These are phyloP conservation scores for Trichomonascus vanleenenianus DNA, from an alignment of 805 yeast genomes.

Conservation along the genomic window DNA sequence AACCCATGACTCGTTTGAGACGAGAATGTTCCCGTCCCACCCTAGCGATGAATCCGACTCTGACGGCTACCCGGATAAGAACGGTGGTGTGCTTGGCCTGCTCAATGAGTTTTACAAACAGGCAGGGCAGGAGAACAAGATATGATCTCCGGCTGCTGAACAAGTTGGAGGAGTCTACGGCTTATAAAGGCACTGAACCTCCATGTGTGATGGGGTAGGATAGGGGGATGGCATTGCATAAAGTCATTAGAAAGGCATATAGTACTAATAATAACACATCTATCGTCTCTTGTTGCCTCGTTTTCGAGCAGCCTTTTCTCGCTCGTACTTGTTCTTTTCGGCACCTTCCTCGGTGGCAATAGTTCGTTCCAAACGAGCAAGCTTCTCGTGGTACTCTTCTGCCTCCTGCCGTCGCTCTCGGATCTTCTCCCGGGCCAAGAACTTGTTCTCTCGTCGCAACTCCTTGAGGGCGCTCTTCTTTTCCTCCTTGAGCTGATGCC, in stretches of 20 bases:
- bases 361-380: slow-evolving; percentile 78
- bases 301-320: slow-evolving; percentile 66
- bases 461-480: slow-evolving; percentile 82
- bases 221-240: too few species aligned
- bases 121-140: slow-evolving; percentile 5
- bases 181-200: not conserved
- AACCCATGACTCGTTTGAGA: not conserved
- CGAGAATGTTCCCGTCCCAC: not conserved
- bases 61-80: slow-evolving; percentile 6
- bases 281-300: slow-evolving; percentile 24
- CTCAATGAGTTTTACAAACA: slow-evolving; percentile 70
- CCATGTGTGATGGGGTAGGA: too few species aligned
- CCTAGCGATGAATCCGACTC: not conserved
- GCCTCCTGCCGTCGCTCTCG: slow-evolving; percentile 67
- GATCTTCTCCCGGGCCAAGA: slow-evolving; percentile 80
- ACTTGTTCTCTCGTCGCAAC: slow-evolving; percentile 79
- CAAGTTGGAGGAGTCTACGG: not conserved
- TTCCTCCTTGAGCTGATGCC: slow-evolving; percentile 83
- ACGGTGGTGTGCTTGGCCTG: slow-evolving; percentile 65
- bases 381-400: slow-evolving; percentile 77
- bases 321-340: slow-evolving; percentile 85
- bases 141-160: not conserved
- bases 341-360: slow-evolving; percentile 93
- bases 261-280: not conserved
- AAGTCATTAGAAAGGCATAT: too few species aligned